Percentiles rank a stretch among this genome's conserved stretches.
These are phyloP conservation scores for Penicillium sp. DNA, from an alignment of 2,329 filamentous ascomycete genomes.

Conservation along the genomic window DNA sequence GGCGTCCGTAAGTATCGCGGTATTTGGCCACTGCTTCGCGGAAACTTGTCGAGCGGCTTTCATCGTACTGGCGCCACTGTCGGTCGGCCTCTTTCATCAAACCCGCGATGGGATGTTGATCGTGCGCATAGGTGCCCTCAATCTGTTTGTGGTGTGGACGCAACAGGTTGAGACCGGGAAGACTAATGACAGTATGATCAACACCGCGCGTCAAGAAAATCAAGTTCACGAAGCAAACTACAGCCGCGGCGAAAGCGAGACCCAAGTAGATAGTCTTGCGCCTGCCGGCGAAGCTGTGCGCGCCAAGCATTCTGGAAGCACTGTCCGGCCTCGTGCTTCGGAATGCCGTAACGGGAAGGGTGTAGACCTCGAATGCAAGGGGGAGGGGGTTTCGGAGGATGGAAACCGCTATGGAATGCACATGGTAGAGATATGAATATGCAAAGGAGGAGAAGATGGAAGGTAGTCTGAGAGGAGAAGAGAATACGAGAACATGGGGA, in stretches of 20 bases:
- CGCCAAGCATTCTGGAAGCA: constrained; percentile 11
- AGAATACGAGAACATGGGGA: neutral
- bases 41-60: constrained; percentile 35
- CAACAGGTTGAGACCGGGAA: constrained; percentile 5
- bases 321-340: neutral
- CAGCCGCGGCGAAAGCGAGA: constrained; percentile 7
- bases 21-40: constrained; percentile 40
- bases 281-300: constrained; percentile 9
- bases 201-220: constrained; percentile 8
- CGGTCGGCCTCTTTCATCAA: constrained; percentile 37
- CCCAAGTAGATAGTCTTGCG: constrained; percentile 15
- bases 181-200: constrained; percentile 7
- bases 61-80: constrained; percentile 33
- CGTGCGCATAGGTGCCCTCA: constrained; percentile 9
- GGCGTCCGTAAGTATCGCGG: constrained; percentile 36
- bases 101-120: constrained; percentile 31
- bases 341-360: neutral
- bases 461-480: neutral
- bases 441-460: neutral
- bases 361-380: constrained; percentile 2
- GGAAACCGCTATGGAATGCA: constrained; percentile 1
- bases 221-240: constrained; percentile 14
- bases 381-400: neutral
- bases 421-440: neutral
- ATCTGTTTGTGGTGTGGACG: constrained; percentile 1